Base-by-base conservation (phyloP, 345 rosid genomes). In the Noccaea caerulescens region DNA sequence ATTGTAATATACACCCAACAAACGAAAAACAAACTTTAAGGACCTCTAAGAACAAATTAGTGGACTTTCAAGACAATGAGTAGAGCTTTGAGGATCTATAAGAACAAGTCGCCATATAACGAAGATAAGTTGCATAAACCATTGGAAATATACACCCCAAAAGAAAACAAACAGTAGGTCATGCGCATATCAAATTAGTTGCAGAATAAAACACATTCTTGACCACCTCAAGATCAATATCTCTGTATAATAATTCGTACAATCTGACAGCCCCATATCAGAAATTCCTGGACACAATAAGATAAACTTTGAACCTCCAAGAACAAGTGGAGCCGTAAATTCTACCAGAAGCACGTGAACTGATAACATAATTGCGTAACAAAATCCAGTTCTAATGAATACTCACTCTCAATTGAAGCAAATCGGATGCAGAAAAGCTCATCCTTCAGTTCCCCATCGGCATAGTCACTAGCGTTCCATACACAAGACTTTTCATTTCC, bases 401-500 rank as follows among this genome's bases (percentile, higher is more conserved):
- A 72, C 80, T 77, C 66, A 72, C 80, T 72, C 39, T 77, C 77
- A 16, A 78, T 41, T 8, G 81, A 68, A 60, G 78, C 78, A 63
- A 78, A 78, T 27, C 81, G 60, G 53, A 81, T 75, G 44, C 80
- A 68, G 71, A 73, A 79, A 56, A 78, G 78, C 58, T 78, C 81
- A 57, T 78, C 78, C 47, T 73, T 78, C 0, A 88, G 73, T 71
- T 88, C 94, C 0, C 87, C 91, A 72, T 86, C 91, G 16, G 91
- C 87, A 55, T 82, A 88, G 77, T 88, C 91, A 45, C 80, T 57
- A 2, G 91, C 91, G 25, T 86, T 91, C 94, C 91, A 88, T 4
- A 88, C 85, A 64, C 91, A 86, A 0, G 94, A 88, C 71, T 88
- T 88, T 4, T 88, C 94, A 51, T 86, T 88, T 20, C 94, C 94